Evolutionary conservation across 2,329 filamentous ascomycete genomes (phyloP), one percentile per base, ranked within the genome.

Genomic region (Apiospora koreana): DNA sequence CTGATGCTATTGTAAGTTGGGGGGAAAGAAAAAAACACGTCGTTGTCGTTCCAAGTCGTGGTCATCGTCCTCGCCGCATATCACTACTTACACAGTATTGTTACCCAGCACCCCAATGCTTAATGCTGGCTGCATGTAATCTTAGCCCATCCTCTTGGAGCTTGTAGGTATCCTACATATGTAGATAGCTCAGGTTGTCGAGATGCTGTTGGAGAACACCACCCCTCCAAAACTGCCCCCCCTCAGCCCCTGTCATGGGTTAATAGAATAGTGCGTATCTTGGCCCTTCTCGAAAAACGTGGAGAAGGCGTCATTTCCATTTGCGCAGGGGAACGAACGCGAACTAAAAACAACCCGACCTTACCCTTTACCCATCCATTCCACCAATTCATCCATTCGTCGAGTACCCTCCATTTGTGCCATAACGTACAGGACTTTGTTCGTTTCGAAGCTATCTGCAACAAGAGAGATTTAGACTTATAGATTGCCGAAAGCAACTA

Each of bases 221-320:
- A 66, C 64, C 41, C 54, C 64, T 66, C 38, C 38, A 66, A 66
- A 28, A 43, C 28, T 3, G 38, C 10, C 43, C 64, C 64, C 64
- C 23, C n/a, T 21, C 64, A n/a, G n/a, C 65, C 25, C 31, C 43
- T 25, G 28, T 54, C 66, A 54, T 35, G 45, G 45, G 46, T 12
- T 50, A 12, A 48, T 38, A 66, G 45, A 48, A 67, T 54, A 68
- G 65, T 46, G 65, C 42, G 42, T 46, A 43, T 45, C 66, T 68
- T 68, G 66, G 66, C 66, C 46, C 66, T 38, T 68, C 35, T 25
- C 43, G 45, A 68, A 58, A 65, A 67, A 67, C 41, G 65, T 62
- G 69, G 50, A 64, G 69, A 64, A 64, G 54, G 65, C 38, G 66
- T 66, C 67, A 69, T 65, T 69, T 65, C 67, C 42, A 67, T 50